phyloP scores from a whole-genome alignment of 768 basidiomycete genomes.

The Pulveroboletus sp. region DNA sequence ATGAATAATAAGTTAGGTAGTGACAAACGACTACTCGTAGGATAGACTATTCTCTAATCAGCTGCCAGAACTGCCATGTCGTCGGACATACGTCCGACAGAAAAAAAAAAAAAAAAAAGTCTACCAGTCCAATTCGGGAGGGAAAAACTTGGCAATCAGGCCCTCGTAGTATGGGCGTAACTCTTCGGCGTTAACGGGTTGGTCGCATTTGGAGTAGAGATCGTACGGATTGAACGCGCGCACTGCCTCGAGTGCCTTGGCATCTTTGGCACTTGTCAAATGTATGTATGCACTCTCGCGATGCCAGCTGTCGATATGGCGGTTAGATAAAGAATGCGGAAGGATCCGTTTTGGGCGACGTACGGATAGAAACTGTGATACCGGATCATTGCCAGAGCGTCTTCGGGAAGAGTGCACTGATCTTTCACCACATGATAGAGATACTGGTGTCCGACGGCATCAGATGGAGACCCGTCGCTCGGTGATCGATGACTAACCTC shows the following conservation, averaged over 20 bases:
- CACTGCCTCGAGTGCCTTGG: constrained; percentile 62
- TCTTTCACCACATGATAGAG: constrained; percentile 79
- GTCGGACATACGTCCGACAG: background rate
- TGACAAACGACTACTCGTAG: background rate
- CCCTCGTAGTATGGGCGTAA: constrained; percentile 80
- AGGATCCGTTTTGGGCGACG: constrained; percentile 16
- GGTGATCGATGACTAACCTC: constrained; percentile 50
- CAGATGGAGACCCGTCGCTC: background rate
- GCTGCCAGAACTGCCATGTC: background rate
- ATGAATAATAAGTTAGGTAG: constrained; percentile 15
- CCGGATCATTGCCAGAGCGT: constrained; percentile 86
- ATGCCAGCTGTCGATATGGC: constrained; percentile 57
- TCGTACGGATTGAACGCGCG: constrained; percentile 92
- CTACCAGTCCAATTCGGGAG: constrained; percentile 76
- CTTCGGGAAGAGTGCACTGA: constrained; percentile 74
- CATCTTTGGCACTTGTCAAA: constrained; percentile 70
- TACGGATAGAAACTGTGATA: constrained; percentile 93
- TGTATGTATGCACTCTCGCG: constrained; percentile 81
- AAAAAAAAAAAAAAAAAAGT: background rate
- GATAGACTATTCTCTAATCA: constrained; percentile 2
- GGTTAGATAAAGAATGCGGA: constrained; percentile 1
- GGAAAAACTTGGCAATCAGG: constrained; percentile 85
- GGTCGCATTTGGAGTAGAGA: constrained; percentile 86
- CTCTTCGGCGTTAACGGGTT: constrained; percentile 52
- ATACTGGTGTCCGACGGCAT: constrained; percentile 45